Base-by-base conservation (phyloP, 164 flowering plant species). In the Paratinospora sagittata region DNA sequence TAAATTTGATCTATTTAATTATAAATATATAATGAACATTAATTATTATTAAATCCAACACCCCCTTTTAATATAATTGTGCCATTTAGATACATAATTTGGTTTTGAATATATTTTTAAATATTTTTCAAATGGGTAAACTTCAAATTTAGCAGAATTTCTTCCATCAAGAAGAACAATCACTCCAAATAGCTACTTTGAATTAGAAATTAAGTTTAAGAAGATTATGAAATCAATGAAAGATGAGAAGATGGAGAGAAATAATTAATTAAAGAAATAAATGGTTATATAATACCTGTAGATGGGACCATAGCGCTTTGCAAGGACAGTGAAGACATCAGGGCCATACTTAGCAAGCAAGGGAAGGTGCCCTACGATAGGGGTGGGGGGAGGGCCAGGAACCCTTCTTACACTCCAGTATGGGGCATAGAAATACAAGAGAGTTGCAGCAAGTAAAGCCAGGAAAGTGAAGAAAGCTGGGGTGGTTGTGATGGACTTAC, bases 311-410 rank as follows among this genome's bases (percentile, higher is more conserved):
- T 91, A 88, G 64, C 74, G 82, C 45, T 86, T 84, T 70, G 94
- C 91, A 39, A 96, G 90, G 65, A 84, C 72, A 6, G 85, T 81
- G 77, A 96, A 93, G 4, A 91, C 89, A 78, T 88, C 96, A 41
- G 96, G 97, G 67, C 99, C 99, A 67, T 87, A 78, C 78, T 89
- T 88, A 12, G 99, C 91, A 23, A 96, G 80, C 83, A 91, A 78
- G 71, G 87, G 98, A 64, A 96, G 82, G 83, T 96, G 98, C 37
- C 99, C 99, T 24, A 96, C 58, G 33, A 96, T 69, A 17, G 97
- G 98, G 30, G 82, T 49, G 8, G 89, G 73, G 19, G 90, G 88
- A 78, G 98, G 98, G 34, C 95, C 97, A 39, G 99, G 99, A 0
- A 96, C 89, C 76, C 73, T 87, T 75, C 99, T 84, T 6, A 96